Percentiles rank a stretch among this genome's conserved stretches.
These are phyloP conservation scores for Schizosaccharomyces cryophilus DNA, from an alignment of 805 yeast species.

Conservation along the genomic window DNA sequence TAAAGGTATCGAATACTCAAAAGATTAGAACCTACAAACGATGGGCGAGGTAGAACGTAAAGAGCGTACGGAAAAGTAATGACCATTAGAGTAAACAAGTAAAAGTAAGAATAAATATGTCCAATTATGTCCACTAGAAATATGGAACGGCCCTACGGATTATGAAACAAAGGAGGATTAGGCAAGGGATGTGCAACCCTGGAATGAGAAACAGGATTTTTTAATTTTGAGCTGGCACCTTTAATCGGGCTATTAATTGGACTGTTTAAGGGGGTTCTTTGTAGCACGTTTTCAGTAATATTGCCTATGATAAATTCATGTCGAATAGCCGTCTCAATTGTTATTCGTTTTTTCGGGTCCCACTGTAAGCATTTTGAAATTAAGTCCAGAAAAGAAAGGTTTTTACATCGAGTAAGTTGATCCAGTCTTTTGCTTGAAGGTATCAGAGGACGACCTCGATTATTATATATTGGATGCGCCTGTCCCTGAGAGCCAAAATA, in stretches of 20 bases:
- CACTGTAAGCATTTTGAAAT: constrained; percentile 45
- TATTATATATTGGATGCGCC: constrained; percentile 8
- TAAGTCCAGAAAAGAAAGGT: constrained; percentile 13
- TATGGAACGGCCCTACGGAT: too few species aligned
- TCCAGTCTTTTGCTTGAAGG: background rate
- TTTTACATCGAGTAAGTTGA: background rate
- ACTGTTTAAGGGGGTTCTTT: too few species aligned
- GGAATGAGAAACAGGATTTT: background rate
- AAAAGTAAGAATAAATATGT: background rate
- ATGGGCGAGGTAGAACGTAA: background rate
- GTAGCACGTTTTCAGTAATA: background rate
- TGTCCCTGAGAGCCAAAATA: constrained; percentile 17
- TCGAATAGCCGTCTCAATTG: constrained; percentile 15
- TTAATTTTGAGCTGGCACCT: too few species aligned
- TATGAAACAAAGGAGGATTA: background rate
- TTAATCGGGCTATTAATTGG: too few species aligned
- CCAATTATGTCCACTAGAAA: too few species aligned
- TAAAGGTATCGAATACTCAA: background rate
- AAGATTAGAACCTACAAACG: background rate
- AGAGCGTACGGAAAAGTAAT: background rate
- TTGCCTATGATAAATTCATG: constrained; percentile 16
- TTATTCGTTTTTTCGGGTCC: constrained; percentile 31
- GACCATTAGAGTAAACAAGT: background rate
- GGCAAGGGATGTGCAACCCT: background rate
- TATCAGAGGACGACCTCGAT: background rate